Evolutionary conservation across 2,329 filamentous ascomycete genomes (phyloP).

Genomic region (Teratosphaeriaceae sp.): DNA sequence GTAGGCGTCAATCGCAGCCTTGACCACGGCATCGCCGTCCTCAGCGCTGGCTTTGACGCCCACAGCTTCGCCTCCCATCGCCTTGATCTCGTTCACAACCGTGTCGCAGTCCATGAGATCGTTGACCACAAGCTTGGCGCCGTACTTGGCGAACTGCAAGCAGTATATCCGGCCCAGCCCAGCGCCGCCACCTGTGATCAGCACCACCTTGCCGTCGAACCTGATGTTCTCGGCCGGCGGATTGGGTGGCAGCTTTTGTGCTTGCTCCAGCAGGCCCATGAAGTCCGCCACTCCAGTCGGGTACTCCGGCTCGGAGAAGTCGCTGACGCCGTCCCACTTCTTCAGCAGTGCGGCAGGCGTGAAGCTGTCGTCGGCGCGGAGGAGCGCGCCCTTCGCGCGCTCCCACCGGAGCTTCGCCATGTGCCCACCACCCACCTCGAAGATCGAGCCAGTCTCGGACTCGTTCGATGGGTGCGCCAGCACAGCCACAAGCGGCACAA

Average conservation of each 20-base stretch:
- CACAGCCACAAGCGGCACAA: conserved; percentile 85
- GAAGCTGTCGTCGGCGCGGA: conserved; percentile 82
- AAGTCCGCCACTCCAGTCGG: conserved; percentile 85
- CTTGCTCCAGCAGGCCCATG: conserved; percentile 75
- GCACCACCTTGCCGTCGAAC: conserved; percentile 77
- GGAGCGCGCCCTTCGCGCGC: conserved; percentile 77
- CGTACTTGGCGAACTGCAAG: conserved; percentile 77
- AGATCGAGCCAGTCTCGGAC: conserved; percentile 78
- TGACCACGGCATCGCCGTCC: conserved; percentile 85
- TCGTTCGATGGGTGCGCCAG: conserved; percentile 81
- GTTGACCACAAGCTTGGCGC: conserved; percentile 86
- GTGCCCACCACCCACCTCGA: conserved; percentile 89
- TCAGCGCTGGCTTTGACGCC: conserved; percentile 91
- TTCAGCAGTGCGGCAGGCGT: conserved; percentile 81
- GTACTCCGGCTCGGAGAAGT: conserved; percentile 80
- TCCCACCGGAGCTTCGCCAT: conserved; percentile 94
- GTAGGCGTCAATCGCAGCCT: conserved; percentile 87
- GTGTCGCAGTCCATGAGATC: conserved; percentile 88
- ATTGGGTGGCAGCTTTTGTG: conserved; percentile 68
- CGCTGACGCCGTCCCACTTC: conserved; percentile 81
- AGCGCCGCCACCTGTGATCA: conserved; percentile 82
- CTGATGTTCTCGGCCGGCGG: conserved; percentile 66
- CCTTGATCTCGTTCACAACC: conserved; percentile 88
- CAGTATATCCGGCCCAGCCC: conserved; percentile 89
- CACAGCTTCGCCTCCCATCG: conserved; percentile 79